Conservation (phyloP, 345 rosid species). For the Ceriops tagal region DNA sequence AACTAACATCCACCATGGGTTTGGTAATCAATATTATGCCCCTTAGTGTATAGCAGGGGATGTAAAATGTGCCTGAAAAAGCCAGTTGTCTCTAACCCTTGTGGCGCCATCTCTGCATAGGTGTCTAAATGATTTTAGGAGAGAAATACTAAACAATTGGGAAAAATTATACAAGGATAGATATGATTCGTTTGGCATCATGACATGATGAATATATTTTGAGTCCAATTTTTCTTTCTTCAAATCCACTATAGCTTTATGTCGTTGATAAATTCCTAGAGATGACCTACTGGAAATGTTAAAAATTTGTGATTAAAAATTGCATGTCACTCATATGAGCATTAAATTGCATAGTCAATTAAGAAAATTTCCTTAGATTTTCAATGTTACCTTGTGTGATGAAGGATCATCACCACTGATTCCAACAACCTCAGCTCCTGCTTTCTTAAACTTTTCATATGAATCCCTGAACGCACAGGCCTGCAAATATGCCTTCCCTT, state of each 20-base stretch:
- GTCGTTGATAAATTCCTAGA: neutral
- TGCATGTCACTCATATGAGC: neutral
- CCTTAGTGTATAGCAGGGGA: too few relatives aligned
- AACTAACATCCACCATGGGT: neutral
- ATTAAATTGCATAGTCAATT: neutral
- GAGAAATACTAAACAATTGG: too few relatives aligned
- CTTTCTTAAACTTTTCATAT: slow-evolving; percentile 95
- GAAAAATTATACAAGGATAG: too few relatives aligned
- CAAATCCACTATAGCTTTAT: neutral
- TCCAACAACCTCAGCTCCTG: slow-evolving; percentile 93
- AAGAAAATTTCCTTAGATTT: neutral
- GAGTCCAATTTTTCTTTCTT: too few relatives aligned
- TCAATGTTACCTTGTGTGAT: slow-evolving; percentile 70
- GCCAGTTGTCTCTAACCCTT: too few relatives aligned
- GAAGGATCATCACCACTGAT: slow-evolving; percentile 82
- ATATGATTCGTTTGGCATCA: too few relatives aligned
- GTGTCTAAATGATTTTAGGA: too few relatives aligned
- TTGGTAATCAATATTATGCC: neutral
- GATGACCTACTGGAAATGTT: neutral
- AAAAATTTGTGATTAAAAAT: neutral
- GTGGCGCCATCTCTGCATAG: too few relatives aligned
- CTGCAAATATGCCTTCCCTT: slow-evolving; percentile 29
- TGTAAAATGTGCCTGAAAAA: too few relatives aligned
- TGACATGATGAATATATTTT: too few relatives aligned
- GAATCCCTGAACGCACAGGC: slow-evolving; percentile 89